Conservation (phyloP, 1,139 yeast genomes). For the Suhomyces chickasaworum region DNA sequence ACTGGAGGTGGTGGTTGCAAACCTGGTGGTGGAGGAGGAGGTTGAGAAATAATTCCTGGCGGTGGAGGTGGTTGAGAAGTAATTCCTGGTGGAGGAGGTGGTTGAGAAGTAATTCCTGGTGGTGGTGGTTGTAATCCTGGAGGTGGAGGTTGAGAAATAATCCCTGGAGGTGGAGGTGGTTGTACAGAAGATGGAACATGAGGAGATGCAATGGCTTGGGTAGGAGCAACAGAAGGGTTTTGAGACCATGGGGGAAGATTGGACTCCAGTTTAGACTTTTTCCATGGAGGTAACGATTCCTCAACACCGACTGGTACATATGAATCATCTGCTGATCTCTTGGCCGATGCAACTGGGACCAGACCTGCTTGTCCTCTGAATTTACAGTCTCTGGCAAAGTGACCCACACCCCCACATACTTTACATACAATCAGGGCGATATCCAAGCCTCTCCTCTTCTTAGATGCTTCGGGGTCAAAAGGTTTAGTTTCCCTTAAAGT, state of each 20-base stretch:
- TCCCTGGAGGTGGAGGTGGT: constrained; percentile 25
- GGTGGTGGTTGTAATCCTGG: constrained; percentile 18
- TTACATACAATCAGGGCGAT: constrained; percentile 68
- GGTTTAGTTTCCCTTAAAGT: constrained; percentile 82
- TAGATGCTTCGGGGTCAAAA: constrained; percentile 61
- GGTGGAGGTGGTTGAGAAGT: constrained; percentile 16
- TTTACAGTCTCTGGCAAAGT: constrained; percentile 85
- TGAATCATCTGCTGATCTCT: constrained; percentile 6
- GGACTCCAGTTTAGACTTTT: constrained; percentile 14
- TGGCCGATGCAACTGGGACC: background rate
- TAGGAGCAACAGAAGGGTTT: background rate
- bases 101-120: too few species aligned
- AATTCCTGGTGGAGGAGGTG: constrained; percentile 26
- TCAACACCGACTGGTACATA: constrained; percentile 2
- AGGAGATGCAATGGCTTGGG: background rate
- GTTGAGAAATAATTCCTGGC: constrained; percentile 14
- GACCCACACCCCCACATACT: constrained; percentile 81
- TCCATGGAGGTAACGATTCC: constrained; percentile 20
- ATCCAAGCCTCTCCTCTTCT: constrained; percentile 45
- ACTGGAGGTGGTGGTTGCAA: constrained; percentile 8
- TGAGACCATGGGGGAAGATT: constrained; percentile 21
- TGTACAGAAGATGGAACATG: background rate
- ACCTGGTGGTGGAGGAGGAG: constrained; percentile 22
- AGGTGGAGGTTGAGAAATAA: constrained; percentile 16
- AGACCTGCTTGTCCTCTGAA: constrained; percentile 15